These are phyloP conservation scores for Adansonia rubrostipa DNA, from an alignment of 441 rosid genomes.

Conservation along the genomic window DNA sequence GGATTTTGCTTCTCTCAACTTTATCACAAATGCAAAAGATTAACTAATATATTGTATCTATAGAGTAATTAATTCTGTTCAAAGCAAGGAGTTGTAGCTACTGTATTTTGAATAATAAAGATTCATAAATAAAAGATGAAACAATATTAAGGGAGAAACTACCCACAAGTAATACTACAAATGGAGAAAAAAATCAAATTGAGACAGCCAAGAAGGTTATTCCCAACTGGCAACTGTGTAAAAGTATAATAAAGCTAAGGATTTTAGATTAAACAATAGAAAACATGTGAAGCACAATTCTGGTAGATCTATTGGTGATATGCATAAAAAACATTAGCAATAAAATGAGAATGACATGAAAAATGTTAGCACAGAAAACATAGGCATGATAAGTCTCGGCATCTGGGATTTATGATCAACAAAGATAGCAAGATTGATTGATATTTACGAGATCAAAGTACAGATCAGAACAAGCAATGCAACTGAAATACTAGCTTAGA, in stretches of 20 bases:
- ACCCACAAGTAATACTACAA: neutral
- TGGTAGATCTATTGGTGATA: neutral
- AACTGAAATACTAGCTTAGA: neutral
- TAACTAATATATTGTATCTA: neutral
- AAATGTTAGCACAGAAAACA: neutral
- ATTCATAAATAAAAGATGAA: neutral
- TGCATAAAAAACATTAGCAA: conserved; percentile 2
- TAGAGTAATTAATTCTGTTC: neutral
- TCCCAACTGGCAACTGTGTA: neutral
- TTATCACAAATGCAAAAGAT: conserved; percentile 10
- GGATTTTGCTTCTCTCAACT: neutral
- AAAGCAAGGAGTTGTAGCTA: neutral
- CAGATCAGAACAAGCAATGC: neutral
- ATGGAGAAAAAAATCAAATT: neutral
- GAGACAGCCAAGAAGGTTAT: neutral
- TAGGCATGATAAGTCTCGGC: neutral
- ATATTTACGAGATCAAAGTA: neutral
- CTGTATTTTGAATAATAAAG: neutral
- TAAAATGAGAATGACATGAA: neutral
- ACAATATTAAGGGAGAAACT: neutral
- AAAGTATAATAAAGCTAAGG: neutral
- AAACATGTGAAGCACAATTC: neutral
- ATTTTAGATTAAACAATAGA: conserved; percentile 2
- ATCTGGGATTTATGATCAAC: conserved; percentile 11
- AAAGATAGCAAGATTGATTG: neutral